Conservation (phyloP, 495 filamentous ascomycete genomes). For the Penicillium mononematosum region DNA sequence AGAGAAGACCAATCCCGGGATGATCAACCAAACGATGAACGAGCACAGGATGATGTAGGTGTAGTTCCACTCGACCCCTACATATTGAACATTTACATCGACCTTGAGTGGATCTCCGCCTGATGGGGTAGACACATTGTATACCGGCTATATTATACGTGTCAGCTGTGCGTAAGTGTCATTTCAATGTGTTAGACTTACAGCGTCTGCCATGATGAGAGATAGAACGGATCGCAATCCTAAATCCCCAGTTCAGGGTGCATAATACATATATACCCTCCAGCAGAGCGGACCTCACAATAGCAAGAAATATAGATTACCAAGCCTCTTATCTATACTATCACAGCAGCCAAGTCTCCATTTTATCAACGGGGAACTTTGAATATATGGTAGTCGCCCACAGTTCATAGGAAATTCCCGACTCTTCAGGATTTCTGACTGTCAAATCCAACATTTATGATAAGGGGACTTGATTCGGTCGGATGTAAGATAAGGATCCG, state of each 20-base stretch:
- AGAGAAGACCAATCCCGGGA: conserved; percentile 58
- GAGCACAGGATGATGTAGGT: conserved; percentile 51
- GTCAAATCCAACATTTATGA: not conserved
- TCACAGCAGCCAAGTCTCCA: not conserved
- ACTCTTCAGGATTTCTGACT: not conserved
- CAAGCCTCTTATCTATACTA: conserved; percentile 14
- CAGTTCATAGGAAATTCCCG: not conserved
- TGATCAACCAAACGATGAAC: conserved; percentile 59
- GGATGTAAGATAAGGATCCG: conserved; percentile 14
- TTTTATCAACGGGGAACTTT: not conserved
- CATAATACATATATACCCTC: conserved; percentile 10
- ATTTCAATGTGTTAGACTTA: conserved; percentile 6
- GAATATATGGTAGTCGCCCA: not conserved
- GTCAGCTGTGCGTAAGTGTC: not conserved
- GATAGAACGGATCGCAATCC: not conserved
- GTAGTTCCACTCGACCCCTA: conserved; percentile 51
- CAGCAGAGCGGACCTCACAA: not conserved
- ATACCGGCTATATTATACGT: conserved; percentile 33
- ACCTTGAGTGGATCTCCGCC: conserved; percentile 47
- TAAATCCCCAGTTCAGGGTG: not conserved
- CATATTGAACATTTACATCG: conserved; percentile 52
- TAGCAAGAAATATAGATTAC: not conserved
- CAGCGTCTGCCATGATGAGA: conserved; percentile 13
- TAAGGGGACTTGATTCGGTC: conserved; percentile 2
- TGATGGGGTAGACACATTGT: conserved; percentile 42